Evolutionary conservation across 345 rosid genomes (phyloP), one percentile per base, ranked within the genome.

Genomic region (Barbarea vulgaris): DNA sequence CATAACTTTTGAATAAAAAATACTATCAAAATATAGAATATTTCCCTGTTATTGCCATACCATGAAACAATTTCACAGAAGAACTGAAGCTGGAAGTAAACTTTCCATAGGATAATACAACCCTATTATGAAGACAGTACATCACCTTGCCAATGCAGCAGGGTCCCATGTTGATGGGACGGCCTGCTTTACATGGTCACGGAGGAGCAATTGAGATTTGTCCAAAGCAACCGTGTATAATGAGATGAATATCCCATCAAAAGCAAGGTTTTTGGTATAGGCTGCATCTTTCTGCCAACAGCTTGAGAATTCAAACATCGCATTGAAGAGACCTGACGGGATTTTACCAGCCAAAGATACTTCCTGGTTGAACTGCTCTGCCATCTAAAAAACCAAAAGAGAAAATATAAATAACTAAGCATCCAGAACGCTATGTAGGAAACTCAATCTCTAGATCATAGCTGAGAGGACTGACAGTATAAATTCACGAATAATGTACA

Each of bases 261-360:
- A 94, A 64, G 98, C 88, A 51, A 94, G 96, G 73, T 85, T 85
- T 79, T 91, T 94, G n/a, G 98, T 91, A 73, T 80, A 87, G 48
- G 96, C 96, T 24, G 96, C 96, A 77, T 94, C 98, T 70, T 87
- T 91, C 78, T 91, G 96, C 98, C 97, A 94, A 81, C 87, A 83
- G 69, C 97, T 83, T 6, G 96, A 86, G 81, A 87, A 94, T 27
- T 90, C 97, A 75, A 90, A 94, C 98, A 90, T 89, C 13, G 91
- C 60, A 75, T 94, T 91, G 81, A 94, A 94, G 66, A 85, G 87
- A 65, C 98, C 98, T 0, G 97, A 91, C 2, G 98, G 98, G 63
- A 91, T 90, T 86, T 90, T 88, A 65, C 98, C 98, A 42, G 90
- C 86, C 77, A 90, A 66, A 72, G 96, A 89, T 66, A 88, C 73